Evolutionary conservation across 495 filamentous ascomycete species (phyloP), one percentile per base, ranked within the genome.

Genomic region (Penicillium antarcticum): DNA sequence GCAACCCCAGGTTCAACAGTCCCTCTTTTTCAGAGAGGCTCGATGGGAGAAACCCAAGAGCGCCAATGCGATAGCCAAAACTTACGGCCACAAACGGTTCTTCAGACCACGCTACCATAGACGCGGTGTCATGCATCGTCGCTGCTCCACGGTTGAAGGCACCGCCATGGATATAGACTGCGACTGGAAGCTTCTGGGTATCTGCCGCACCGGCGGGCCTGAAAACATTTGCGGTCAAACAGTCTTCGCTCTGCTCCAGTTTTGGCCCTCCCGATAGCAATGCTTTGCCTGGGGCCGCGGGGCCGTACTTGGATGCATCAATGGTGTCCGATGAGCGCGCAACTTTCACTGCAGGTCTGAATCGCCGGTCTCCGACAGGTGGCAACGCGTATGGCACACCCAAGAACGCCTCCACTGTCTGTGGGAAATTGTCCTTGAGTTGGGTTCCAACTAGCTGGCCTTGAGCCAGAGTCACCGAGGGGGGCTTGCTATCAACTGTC

Each of bases 1-100:
- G 79, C 42, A 88, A 61, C 12, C 85, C 85, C 9, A 86, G 62
- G 56, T 88, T 88, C 46, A 85, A 57, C 26, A 80, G 5, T 1
- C 79, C 81, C 39, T 81, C 77, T 40, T 75, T 72, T 4, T 76
- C 76, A 0, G 74, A 72, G 41, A 78, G 26, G 5, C 56, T 66
- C 1, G 78, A 80, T 4, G 83, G 75, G 29, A 87, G 47, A 53
- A 87, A 88, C 6, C 85, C 85, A 24, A 88, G 66, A 1, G 83
- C 78, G n/a, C 83, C 83, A 33, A 87, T 61, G 1, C 84, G 79
- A 39, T 72, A 72, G 10, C 83, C 83, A 58, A 87, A 84, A 59
- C 76, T 83, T 19, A 86, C 67, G 12, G 72, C 78, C 24, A 87
- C 65, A 29, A 87, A 74, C 4, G 77, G 77, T 9, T 68, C 68